phyloP scores from a whole-genome alignment of 78 protist genomes.

The Tieghemostelium lacteum region DNA sequence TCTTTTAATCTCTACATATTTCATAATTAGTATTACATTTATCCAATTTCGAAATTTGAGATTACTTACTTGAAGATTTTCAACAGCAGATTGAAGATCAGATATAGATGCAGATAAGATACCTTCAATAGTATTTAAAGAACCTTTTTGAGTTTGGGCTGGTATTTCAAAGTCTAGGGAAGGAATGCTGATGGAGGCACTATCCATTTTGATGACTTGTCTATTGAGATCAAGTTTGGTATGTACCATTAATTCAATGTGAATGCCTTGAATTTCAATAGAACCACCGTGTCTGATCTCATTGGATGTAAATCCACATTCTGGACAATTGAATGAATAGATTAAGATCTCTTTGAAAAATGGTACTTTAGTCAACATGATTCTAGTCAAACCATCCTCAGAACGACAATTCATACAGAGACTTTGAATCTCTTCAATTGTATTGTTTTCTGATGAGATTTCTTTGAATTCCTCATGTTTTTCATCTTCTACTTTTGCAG shows the following conservation, averaged over 20 bases:
- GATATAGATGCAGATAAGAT: slow-evolving; percentile 34
- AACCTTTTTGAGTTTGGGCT: slow-evolving; percentile 77
- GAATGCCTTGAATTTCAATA: slow-evolving; percentile 72
- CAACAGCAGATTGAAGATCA: slow-evolving; percentile 29
- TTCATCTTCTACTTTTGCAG: too few species aligned
- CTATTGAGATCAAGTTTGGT: slow-evolving; percentile 83
- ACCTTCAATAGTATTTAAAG: slow-evolving; percentile 91
- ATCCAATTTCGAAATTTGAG: too few species aligned
- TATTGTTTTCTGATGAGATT: slow-evolving; percentile 8
- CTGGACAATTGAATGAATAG: slow-evolving; percentile 91
- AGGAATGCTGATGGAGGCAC: slow-evolving; percentile 90
- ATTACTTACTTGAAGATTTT: neutral
- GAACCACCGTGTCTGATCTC: slow-evolving; percentile 86
- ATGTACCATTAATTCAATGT: slow-evolving; percentile 48
- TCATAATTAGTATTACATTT: too few species aligned
- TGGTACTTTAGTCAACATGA: slow-evolving; percentile 90
- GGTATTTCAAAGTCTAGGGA: slow-evolving; percentile 93
- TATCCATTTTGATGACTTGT: slow-evolving; percentile 88
- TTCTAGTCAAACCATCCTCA: slow-evolving; percentile 88
- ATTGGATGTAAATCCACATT: slow-evolving; percentile 85
- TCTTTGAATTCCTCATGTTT: slow-evolving; percentile 41
- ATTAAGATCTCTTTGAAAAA: slow-evolving; percentile 93
- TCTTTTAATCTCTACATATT: too few species aligned
- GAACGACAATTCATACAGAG: slow-evolving; percentile 82
- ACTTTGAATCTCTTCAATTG: slow-evolving; percentile 62